These are phyloP conservation scores for Psilocybe subaeruginosa DNA, from an alignment of 768 basidiomycete genomes.

Conservation along the genomic window DNA sequence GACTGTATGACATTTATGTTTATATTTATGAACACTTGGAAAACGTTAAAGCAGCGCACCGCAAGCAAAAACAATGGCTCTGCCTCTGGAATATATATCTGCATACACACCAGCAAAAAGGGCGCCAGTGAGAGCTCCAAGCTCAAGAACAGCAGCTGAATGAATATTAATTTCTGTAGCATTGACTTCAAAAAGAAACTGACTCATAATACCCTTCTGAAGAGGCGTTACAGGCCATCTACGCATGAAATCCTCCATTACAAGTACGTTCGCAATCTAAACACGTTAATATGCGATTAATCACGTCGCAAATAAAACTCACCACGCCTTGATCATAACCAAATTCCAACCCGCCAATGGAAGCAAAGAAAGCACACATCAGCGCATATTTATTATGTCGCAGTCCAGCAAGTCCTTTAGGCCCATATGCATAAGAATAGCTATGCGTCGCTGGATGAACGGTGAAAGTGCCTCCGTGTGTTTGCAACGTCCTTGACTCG, in stretches of 20 bases:
- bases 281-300: not conserved
- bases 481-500: slow-evolving; percentile 15
- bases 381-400: slow-evolving; percentile 66
- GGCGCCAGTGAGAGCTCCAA: slow-evolving; percentile 81
- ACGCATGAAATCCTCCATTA: slow-evolving; percentile 74
- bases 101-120: slow-evolving; percentile 68
- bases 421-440: slow-evolving; percentile 77
- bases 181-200: slow-evolving; percentile 21
- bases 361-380: slow-evolving; percentile 73
- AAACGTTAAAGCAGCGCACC: slow-evolving; percentile 42
- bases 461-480: slow-evolving; percentile 35
- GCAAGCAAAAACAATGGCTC: slow-evolving; percentile 70
- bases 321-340: slow-evolving; percentile 85
- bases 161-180: not conserved
- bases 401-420: slow-evolving; percentile 66
- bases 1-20: slow-evolving; percentile 34
- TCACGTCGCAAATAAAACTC: slow-evolving; percentile 10
- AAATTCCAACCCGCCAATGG: slow-evolving; percentile 77
- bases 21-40: not conserved
- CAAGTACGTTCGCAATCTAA: slow-evolving; percentile 80
- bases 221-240: slow-evolving; percentile 74
- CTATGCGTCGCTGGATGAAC: slow-evolving; percentile 21
- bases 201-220: slow-evolving; percentile 81
- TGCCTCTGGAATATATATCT: slow-evolving; percentile 67
- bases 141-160: slow-evolving; percentile 75